Evolutionary conservation across 371 early-diverging fungal species (phyloP).

Genomic region (Batkoa obscura): DNA sequence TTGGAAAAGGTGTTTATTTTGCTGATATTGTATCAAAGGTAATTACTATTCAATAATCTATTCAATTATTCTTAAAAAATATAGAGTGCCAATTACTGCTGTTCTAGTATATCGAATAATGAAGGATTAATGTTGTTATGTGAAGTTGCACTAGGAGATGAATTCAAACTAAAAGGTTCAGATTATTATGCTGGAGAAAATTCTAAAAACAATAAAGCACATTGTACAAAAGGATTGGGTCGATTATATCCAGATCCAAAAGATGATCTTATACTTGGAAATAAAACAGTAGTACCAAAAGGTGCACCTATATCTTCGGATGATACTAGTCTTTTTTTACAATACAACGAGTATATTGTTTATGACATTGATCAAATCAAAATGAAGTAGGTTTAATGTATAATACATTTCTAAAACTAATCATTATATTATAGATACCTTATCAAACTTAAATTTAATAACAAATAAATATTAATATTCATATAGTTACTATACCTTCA

Average conservation of each 20-base stretch:
- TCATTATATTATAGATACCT: background rate
- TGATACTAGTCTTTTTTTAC: conserved; percentile 8
- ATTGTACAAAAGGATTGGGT: conserved; percentile 34
- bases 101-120: background rate
- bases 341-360: conserved; percentile 33
- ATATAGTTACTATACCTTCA: too few relatives aligned
- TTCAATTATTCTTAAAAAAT: conserved; percentile 7
- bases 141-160: conserved; percentile 38
- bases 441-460: background rate
- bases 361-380: conserved; percentile 25
- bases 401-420: background rate
- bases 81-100: conserved; percentile 18
- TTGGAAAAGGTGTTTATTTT: conserved; percentile 52
- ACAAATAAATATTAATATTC: background rate
- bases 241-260: conserved; percentile 22
- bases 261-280: conserved; percentile 7
- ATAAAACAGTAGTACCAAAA: conserved; percentile 20
- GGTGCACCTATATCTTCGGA: conserved; percentile 15
- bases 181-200: conserved; percentile 26
- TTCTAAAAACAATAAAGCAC: conserved; percentile 14
- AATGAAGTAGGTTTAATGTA: conserved; percentile 18
- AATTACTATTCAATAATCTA: conserved; percentile 32
- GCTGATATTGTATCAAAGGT: conserved; percentile 43
- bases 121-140: conserved; percentile 23
- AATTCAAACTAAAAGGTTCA: conserved; percentile 16